A percentile compares a stretch with the other conserved stretches of the same genome.
Conservation (phyloP, 768 basidiomycete species). For the Pleurotus platypus region DNA sequence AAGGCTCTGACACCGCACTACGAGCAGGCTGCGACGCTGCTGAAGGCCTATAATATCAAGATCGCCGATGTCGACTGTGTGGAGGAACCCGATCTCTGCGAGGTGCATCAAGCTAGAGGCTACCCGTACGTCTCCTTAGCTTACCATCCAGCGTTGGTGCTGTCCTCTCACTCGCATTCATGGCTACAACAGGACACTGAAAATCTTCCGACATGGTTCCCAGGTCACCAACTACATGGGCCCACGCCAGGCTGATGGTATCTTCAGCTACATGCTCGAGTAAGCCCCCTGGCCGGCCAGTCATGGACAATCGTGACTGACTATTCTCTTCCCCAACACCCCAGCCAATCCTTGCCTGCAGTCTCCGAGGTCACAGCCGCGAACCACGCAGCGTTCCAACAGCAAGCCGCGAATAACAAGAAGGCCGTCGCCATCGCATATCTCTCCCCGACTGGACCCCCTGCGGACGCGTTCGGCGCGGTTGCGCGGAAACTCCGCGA, state of each 20-base stretch:
- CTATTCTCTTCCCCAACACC: constrained; percentile 8
- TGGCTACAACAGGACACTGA: neutral
- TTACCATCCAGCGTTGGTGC: neutral
- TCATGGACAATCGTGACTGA: constrained; percentile 5
- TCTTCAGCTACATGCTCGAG: neutral
- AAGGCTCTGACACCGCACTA: neutral
- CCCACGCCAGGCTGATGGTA: neutral
- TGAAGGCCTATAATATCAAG: neutral
- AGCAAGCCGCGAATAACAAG: constrained; percentile 28
- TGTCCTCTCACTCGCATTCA: neutral
- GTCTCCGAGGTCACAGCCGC: constrained; percentile 75
- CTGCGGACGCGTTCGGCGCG: constrained; percentile 69
- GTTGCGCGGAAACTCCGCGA: constrained; percentile 78
- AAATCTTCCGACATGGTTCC: neutral
- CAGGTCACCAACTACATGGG: neutral
- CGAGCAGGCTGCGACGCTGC: neutral
- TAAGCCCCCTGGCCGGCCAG: neutral
- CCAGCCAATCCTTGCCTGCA: constrained; percentile 87
- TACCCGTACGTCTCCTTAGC: neutral
- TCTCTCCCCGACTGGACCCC: constrained; percentile 65
- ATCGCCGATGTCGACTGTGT: neutral
- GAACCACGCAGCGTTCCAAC: constrained; percentile 82
- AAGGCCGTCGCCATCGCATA: constrained; percentile 89
- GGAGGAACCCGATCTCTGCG: neutral
- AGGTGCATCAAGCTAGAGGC: neutral